Evolutionary conservation across 306 rosid species (phyloP), one percentile per base, ranked within the genome.

Genomic region (Pachyrhizus erosus): DNA sequence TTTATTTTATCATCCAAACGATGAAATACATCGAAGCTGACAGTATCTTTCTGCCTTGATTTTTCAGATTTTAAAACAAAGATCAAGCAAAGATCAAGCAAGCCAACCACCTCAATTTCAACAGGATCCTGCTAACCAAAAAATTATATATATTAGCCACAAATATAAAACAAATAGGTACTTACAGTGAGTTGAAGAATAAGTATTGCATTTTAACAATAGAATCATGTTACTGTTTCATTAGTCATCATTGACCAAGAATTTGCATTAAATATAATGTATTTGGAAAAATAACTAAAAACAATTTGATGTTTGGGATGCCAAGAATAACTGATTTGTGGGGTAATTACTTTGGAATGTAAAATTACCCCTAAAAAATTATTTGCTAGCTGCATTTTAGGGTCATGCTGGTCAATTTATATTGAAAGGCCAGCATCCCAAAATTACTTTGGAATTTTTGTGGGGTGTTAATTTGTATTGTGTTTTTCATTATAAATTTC

Each of bases 1-100:
- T 72, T 89, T 87, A 91, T 91, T 91, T 80, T 37, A 43, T 69
- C 83, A 83, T 57, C 79, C 48, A 39, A 71, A 51, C 18, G 68
- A 84, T 85, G 88, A 70, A 83, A 83, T 69, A 81, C 88, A 84
- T 45, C 45, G 74, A 77, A 62, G 62, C 70, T 62, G 84, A 82
- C 85, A 84, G 87, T 70, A 82, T 73, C 70, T 24, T 81, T 75
- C 87, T 57, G 84, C 80, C 78, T 57, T 77, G 58, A 78, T 70
- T 84, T 66, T 76, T 66, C 72, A 58, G 65, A 71, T 72, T 71
- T 58, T 7, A 60, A 86, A 79, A 85, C 73, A 66, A 79, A 83
- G 79, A 75, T 48, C 29, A 57, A 57, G 78, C 73, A 66, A 79
- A 83, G 79, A 75, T 48, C 29, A 57, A 57, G 78, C 76, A 62